Evolutionary conservation across 176 grass and related monocot genomes (phyloP).

Genomic region (Carex myosuroides): DNA sequence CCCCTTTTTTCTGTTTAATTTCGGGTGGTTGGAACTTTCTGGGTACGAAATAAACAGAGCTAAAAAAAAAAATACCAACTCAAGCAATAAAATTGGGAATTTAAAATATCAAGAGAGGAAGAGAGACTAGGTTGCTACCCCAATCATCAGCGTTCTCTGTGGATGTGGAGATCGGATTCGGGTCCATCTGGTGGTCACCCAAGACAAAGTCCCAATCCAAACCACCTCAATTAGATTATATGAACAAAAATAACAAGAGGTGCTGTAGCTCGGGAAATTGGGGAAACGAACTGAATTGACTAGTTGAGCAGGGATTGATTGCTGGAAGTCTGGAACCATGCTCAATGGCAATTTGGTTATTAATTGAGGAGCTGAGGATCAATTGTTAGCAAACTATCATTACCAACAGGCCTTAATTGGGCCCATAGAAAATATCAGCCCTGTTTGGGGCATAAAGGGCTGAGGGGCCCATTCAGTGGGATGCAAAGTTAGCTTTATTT

Average conservation of each 20-base stretch:
- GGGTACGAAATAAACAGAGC: background rate
- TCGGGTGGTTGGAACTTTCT: background rate
- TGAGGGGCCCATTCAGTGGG: background rate
- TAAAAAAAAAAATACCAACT: background rate
- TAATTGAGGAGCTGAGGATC: background rate
- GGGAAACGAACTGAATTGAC: no score
- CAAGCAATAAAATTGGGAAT: background rate
- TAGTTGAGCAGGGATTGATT: background rate
- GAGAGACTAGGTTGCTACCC: background rate
- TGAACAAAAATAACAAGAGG: background rate
- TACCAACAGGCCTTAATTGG: background rate
- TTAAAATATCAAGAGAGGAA: background rate
- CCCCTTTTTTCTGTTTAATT: background rate
- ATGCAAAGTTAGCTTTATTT: background rate
- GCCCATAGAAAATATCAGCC: background rate
- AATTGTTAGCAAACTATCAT: background rate
- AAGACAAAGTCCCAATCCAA: background rate
- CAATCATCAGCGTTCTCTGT: constrained; percentile 12
- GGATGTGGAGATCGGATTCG: constrained; percentile 2
- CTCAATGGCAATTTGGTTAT: background rate
- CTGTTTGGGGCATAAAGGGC: background rate
- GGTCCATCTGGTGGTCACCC: background rate
- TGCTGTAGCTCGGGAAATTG: background rate
- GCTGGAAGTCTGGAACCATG: background rate
- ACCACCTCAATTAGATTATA: background rate